Evolutionary conservation across 2,329 filamentous ascomycete genomes (phyloP).

Genomic region (Neonectria coccinea): DNA sequence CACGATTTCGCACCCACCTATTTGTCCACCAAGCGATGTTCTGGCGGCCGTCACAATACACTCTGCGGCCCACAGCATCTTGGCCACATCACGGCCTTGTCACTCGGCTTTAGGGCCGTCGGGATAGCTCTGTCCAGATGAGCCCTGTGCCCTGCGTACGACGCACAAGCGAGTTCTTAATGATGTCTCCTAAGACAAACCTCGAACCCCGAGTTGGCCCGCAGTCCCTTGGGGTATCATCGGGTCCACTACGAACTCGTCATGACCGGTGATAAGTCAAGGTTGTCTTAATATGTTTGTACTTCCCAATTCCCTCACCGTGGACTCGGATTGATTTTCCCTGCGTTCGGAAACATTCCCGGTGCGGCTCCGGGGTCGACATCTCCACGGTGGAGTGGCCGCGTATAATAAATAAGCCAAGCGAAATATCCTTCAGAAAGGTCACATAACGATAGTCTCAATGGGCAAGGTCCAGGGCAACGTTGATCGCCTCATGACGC

Average conservation of each 20-base stretch:
- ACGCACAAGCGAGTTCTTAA: conserved; percentile 4
- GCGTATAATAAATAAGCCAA: conserved; percentile 14
- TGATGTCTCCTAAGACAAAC: conserved; percentile 1
- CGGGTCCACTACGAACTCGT: neutral
- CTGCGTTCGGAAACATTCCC: conserved; percentile 15
- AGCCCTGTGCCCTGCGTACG: neutral
- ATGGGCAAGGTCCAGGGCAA: conserved; percentile 8
- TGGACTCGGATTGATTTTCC: conserved; percentile 13
- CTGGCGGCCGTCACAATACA: neutral
- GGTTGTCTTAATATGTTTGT: neutral
- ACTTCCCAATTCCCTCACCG: conserved; percentile 15
- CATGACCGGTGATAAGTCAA: neutral
- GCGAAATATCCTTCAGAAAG: conserved; percentile 13
- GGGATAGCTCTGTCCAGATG: neutral
- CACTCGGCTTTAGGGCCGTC: conserved; percentile 2
- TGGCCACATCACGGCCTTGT: conserved; percentile 19
- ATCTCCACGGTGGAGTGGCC: conserved; percentile 8
- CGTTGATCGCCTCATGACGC: neutral
- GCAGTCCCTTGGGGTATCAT: neutral
- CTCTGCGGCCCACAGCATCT: conserved; percentile 11
- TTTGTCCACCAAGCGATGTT: neutral
- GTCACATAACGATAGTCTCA: conserved; percentile 1
- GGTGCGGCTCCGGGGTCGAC: conserved; percentile 13
- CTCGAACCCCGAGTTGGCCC: conserved; percentile 8
- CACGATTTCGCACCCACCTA: conserved; percentile 7